Base-by-base conservation (phyloP, 2,329 filamentous ascomycete genomes). In the Cercospora janseana region DNA sequence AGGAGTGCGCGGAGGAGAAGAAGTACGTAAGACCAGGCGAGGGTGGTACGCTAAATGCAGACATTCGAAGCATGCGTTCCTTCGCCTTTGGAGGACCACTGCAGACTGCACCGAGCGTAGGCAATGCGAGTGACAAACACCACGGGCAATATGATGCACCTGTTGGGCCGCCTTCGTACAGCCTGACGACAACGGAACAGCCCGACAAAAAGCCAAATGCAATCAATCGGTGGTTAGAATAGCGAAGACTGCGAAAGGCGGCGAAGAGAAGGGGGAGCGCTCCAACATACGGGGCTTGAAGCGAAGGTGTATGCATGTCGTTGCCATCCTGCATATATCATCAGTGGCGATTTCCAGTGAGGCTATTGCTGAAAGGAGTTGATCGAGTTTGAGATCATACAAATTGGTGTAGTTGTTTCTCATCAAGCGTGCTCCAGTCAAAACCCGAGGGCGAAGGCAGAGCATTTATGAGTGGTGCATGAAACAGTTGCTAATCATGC, bases 1-100 rank as follows among this genome's bases (percentile, higher is more conserved):
- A 54, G 35, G 56, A 54, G 12, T 60, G 51, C 46, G 60, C 56
- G 7, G 60, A 62, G 43, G 55, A 55, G 49, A 59, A 60, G 52
- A 59, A 58, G 44, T 59, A 54, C 37, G 51, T 60, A 9, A 50
- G 23, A 8, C 58, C 58, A 16, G 58, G 56, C 18, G 52, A 59
- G 31, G 50, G 49, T n/a, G 59, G 57, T 7, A 61, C 59, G 3
- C 31, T 61, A 4, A 38, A 49, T 8, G 40, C 32, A 6, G 50
- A 41, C 4, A 24, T 34, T 13, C 47, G 48, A 20, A 54, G 51
- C n/a, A 51, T 52, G 31, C 42, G 45, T 28, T 38, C 56, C 12
- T 29, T 59, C 12, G 56, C 46, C 24, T 43, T 50, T 34, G 56
- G 56, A 10, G 51, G 51, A 5, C 47, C 49, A 8, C 42, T 56